A percentile compares a stretch with the other conserved stretches of the same genome.
Conservation (phyloP, 495 filamentous ascomycete species). For the Haplographium delicatum region DNA sequence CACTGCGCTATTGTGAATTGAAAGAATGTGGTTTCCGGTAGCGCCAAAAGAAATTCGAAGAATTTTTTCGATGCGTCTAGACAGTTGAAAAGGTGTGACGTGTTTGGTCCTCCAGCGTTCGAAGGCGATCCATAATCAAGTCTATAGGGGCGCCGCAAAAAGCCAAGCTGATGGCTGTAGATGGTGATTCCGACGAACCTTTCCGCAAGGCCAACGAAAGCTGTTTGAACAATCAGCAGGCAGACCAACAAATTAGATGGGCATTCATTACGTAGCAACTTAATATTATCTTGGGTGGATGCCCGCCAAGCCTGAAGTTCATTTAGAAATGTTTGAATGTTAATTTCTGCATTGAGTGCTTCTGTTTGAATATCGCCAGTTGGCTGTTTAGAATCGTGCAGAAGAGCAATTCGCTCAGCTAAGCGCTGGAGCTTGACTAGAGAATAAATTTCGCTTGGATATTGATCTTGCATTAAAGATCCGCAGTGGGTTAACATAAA, state of each 20-base stretch:
- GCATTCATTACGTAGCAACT: conserved; percentile 23
- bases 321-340: conserved; percentile 18
- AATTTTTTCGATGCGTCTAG: conserved; percentile 28
- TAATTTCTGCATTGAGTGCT: conserved; percentile 5
- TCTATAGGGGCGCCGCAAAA: conserved; percentile 20
- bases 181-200: conserved; percentile 22
- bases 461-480: conserved; percentile 12
- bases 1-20: conserved; percentile 27
- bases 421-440: conserved; percentile 29
- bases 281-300: conserved; percentile 14
- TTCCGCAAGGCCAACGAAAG: conserved; percentile 16
- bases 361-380: not conserved
- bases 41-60: conserved; percentile 26
- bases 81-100: conserved; percentile 27
- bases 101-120: not conserved
- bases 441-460: conserved; percentile 23
- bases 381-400: not conserved
- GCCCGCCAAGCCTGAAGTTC: conserved; percentile 18
- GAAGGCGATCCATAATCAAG: conserved; percentile 15
- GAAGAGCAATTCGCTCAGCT: conserved; percentile 22
- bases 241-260: not conserved
- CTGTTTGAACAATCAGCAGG: conserved; percentile 15
- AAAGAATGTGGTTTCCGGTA: conserved; percentile 19
- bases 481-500: conserved; percentile 29
- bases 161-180: conserved; percentile 27